Base-by-base conservation (phyloP, 495 filamentous ascomycete species). In the Penicillium samsonianum region DNA sequence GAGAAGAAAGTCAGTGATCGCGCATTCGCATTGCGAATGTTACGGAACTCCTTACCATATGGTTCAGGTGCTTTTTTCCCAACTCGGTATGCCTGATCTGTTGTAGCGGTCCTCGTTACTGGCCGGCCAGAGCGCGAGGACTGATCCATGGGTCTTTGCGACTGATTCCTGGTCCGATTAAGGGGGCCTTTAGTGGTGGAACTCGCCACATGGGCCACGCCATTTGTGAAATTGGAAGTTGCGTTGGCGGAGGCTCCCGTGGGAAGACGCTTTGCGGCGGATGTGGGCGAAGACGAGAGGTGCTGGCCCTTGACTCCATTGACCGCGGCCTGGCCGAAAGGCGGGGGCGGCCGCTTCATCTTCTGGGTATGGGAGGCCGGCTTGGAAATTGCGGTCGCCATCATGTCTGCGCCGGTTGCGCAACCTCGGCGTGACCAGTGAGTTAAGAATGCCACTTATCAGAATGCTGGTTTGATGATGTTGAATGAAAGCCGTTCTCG, bases 321-420 rank as follows among this genome's bases (percentile, higher is more conserved):
- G 64, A 75, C 64, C 57, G 74, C 70, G 47, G 85, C 80, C 64
- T 88, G 86, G 48, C 85, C 77, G 42, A 85, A 82, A 48, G 87
- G 86, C 53, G 86, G 86, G 58, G 84, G 78, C 57, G 88, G 87
- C 31, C 88, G 87, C 72, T 90, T 90, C 63, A 87, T 84, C 71
- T 91, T 90, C 63, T 80, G 80, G 55, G 83, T 71, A 64, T 82
- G 80, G 44, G 83, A 76, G 64, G 78, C 73, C 14, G 81, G 80
- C 60, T 81, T 82, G 47, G 80, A 78, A 42, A 84, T 74, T 38
- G 80, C 81, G 47, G 80, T 81, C 26, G 80, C 79, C 80, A 82
- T 83, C 43, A 41, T 70, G 67, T 48, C 58, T 48, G 56, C 56
- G 44, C 57, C 54, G 49, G 22, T 23, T 48, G 58, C 62, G 67